Base-by-base conservation (phyloP, 129 eudicot genomes). In the Pseudognaphalium luteoalbum region DNA sequence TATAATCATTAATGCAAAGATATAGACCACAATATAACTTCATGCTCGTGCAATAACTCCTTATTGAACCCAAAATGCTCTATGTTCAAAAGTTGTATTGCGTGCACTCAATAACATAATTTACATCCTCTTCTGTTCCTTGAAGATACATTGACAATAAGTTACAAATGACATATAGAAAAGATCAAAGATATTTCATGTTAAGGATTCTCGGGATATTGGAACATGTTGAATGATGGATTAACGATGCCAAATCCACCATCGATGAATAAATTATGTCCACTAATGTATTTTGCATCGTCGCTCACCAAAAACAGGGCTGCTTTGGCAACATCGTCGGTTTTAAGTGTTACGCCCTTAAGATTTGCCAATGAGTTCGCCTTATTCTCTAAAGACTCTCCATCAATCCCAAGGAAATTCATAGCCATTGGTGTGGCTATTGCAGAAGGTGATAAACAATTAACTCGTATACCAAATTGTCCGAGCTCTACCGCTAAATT, bases 261-360 rank as follows among this genome's bases (percentile, higher is more conserved):
- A 80, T 89, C 95, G 7, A 86, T 16, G 33, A 71, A 47, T 14
- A 89, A 41, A 54, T 89, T 89, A 0, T 89, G 95, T 2, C 91
- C 91, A 8, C 87, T 89, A 16, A 89, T 83, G 57, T 84, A 89
- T 68, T 75, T 80, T 1, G 91, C 86, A 11, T 86, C 89, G 1
- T 86, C 91, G 10, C 91, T 89, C 2, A 67, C 89, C 5, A 89
- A 59, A 76, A 74, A 89, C 50, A 89, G 81, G 12, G 83, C 83
- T 2, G 89, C 89, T 2, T 82, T 80, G 0, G 86, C 95, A 7
- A 86, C 82, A 75, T 86, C 91, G 4, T 82, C 77, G 3, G 76
- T 61, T 64, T 2, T 39, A 1, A 87, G 75, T 3, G 81, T 78
- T 10, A 66, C 80, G 0, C 96, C 91, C 57, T 86, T 88, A 1